phyloP scores from a whole-genome alignment of 1,284 basidiomycete genomes.

The Leccinum holopus region DNA sequence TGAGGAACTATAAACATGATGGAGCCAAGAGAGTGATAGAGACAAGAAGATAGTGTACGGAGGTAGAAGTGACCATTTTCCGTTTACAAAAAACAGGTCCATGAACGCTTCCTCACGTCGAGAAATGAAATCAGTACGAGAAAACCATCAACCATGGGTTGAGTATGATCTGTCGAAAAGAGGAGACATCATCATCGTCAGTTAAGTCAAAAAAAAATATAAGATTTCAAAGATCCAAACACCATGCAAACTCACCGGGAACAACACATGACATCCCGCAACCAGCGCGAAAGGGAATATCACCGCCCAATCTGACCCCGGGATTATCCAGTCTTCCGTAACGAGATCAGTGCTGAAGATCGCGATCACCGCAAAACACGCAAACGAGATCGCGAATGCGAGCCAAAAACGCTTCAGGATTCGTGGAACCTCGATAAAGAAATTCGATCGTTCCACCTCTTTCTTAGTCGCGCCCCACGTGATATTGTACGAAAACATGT shows the following conservation, averaged over 20 bases:
- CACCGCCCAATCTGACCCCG: conserved; percentile 61
- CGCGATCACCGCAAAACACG: conserved; percentile 41
- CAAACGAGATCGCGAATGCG: conserved; percentile 26
- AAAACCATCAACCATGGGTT: conserved; percentile 82
- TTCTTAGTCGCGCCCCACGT: too few species aligned
- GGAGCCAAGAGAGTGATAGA: background rate
- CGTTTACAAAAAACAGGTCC: background rate
- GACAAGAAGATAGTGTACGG: background rate
- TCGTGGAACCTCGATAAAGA: conserved; percentile 83
- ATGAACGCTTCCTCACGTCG: background rate
- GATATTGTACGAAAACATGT: too few species aligned
- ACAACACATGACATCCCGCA: conserved; percentile 61
- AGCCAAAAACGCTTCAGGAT: conserved; percentile 66
- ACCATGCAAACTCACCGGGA: conserved; percentile 51
- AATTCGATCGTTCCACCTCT: conserved; percentile 52
- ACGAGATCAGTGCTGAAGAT: conserved; percentile 43
- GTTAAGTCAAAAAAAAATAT: background rate
- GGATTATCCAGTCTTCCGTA: conserved; percentile 45
- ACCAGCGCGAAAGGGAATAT: conserved; percentile 62
- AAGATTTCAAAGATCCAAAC: background rate
- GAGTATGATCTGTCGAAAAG: conserved; percentile 54
- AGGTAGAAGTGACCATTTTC: background rate
- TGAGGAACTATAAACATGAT: background rate
- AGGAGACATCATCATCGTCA: background rate
- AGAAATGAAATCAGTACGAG: conserved; percentile 49